phyloP scores from a whole-genome alignment of 2,329 filamentous ascomycete genomes.

The Fusarium veterinarium region DNA sequence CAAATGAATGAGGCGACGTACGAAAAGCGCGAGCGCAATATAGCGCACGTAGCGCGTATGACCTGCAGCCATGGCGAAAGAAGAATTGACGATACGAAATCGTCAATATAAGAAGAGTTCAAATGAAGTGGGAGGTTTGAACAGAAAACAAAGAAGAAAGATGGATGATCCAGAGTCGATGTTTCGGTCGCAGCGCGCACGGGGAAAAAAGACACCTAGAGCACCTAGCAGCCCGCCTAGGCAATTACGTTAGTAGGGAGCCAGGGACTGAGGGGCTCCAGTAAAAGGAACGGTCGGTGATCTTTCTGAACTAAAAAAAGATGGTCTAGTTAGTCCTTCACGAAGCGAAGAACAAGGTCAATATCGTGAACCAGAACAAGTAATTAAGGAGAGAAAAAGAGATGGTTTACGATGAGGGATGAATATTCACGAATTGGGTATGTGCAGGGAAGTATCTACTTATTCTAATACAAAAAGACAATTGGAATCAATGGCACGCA shows the following conservation, averaged over 20 bases:
- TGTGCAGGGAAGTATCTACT: background rate
- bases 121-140: constrained; percentile 13
- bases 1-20: constrained; percentile 59
- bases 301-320: constrained; percentile 26
- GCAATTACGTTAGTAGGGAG: background rate
- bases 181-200: constrained; percentile 20
- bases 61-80: constrained; percentile 69
- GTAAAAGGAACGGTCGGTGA: constrained; percentile 2
- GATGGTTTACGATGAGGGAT: background rate
- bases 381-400: background rate
- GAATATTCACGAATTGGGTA: background rate
- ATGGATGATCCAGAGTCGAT: constrained; percentile 35
- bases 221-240: background rate
- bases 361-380: constrained; percentile 2
- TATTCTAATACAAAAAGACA: background rate
- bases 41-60: constrained; percentile 80
- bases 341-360: background rate
- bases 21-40: constrained; percentile 85
- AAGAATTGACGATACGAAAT: constrained; percentile 28
- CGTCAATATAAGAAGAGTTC: constrained; percentile 20
- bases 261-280: constrained; percentile 11
- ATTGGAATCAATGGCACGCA: constrained; percentile 4
- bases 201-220: constrained; percentile 34
- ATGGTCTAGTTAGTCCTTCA: background rate
- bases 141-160: constrained; percentile 32